Percentiles rank a stretch among this genome's conserved stretches.
Conservation (phyloP, 2,329 filamentous ascomycete species). For the Fusarium palustre region DNA sequence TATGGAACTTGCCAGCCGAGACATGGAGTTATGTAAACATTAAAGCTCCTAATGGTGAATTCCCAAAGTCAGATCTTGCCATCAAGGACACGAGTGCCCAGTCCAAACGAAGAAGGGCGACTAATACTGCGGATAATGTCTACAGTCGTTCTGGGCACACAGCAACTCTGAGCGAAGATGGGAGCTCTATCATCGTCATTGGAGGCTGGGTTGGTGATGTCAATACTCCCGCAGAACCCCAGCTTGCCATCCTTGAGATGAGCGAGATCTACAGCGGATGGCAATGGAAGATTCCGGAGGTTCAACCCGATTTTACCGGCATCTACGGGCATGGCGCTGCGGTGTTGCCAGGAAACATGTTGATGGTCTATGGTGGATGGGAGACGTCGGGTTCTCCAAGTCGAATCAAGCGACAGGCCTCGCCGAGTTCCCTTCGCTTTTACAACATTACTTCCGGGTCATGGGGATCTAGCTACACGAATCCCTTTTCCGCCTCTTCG, state of each 20-base stretch:
- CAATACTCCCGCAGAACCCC: constrained; percentile 79
- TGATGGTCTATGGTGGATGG: constrained; percentile 75
- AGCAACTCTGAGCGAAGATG: constrained; percentile 82
- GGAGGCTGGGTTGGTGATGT: constrained; percentile 95
- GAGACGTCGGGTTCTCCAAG: constrained; percentile 60
- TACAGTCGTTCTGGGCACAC: constrained; percentile 92
- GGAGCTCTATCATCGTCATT: constrained; percentile 79
- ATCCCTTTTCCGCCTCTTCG: constrained; percentile 51
- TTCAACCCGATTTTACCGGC: constrained; percentile 59
- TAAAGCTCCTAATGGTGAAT: constrained; percentile 53
- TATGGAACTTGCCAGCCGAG: constrained; percentile 88
- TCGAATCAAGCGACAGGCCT: constrained; percentile 52
- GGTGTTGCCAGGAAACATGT: constrained; percentile 73
- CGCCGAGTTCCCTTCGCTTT: constrained; percentile 55
- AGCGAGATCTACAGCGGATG: constrained; percentile 80
- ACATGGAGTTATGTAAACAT: constrained; percentile 85
- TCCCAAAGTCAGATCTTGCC: constrained; percentile 67
- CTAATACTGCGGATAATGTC: constrained; percentile 58
- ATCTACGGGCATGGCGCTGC: constrained; percentile 74
- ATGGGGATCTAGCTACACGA: constrained; percentile 65
- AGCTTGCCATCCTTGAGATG: constrained; percentile 81
- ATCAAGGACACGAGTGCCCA: constrained; percentile 50
- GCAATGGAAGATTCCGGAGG: constrained; percentile 74
- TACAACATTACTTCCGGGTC: constrained; percentile 68
- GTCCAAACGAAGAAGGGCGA: constrained; percentile 22